Conservation (phyloP, 2,329 filamentous ascomycete species). For the Colletotrichum sp. region DNA sequence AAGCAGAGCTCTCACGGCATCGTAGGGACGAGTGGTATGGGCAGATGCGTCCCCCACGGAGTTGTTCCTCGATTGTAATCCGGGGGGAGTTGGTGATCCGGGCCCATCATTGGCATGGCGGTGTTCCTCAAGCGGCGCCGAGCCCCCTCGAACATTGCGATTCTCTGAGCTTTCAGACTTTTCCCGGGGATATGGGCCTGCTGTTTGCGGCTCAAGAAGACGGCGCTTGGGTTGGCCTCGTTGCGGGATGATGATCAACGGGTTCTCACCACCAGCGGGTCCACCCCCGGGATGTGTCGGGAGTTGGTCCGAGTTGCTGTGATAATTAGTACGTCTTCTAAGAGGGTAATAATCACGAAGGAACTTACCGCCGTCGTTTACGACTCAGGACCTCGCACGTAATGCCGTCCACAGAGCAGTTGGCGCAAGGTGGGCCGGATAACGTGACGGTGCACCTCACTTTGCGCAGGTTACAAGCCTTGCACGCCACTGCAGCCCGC, state of each 20-base stretch:
- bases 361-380: slow-evolving; percentile 9
- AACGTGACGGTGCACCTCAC: slow-evolving; percentile 26
- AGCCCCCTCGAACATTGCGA: neutral
- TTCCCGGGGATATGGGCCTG: neutral
- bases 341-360: neutral
- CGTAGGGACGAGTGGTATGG: neutral
- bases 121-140: neutral
- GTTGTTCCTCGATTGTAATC: neutral
- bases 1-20: slow-evolving; percentile 5
- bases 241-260: slow-evolving; percentile 1
- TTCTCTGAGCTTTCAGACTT: neutral
- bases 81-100: neutral
- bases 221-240: neutral
- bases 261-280: neutral
- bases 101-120: neutral
- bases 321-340: neutral
- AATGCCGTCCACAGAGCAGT: slow-evolving; percentile 25
- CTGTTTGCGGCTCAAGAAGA: neutral
- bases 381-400: slow-evolving; percentile 20
- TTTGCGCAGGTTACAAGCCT: slow-evolving; percentile 26
- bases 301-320: slow-evolving; percentile 5
- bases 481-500: slow-evolving; percentile 22
- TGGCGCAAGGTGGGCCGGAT: slow-evolving; percentile 25
- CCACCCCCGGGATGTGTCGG: neutral
- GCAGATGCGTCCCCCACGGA: neutral